phyloP scores from a whole-genome alignment of 2,329 filamentous ascomycete species.

The Alternaria sp. region DNA sequence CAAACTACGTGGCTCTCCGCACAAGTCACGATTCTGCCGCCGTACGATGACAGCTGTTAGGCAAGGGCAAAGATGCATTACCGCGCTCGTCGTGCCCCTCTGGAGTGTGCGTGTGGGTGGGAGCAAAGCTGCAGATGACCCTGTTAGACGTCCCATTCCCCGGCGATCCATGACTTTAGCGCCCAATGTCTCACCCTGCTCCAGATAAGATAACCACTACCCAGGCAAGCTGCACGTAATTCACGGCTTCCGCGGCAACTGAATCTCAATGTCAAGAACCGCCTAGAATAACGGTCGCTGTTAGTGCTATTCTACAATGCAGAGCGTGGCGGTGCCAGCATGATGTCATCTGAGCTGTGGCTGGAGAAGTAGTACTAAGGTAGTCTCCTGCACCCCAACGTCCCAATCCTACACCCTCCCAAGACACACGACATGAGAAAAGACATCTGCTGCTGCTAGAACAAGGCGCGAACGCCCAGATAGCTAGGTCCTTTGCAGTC shows the following conservation, averaged over 20 bases:
- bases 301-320: background rate
- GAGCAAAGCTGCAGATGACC: slow-evolving; percentile 32
- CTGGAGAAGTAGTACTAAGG: background rate
- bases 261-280: background rate
- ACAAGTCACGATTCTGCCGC: slow-evolving; percentile 21
- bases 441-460: background rate
- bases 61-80: slow-evolving; percentile 11
- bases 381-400: background rate
- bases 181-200: slow-evolving; percentile 14
- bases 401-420: background rate
- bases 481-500: background rate
- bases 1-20: slow-evolving; percentile 17
- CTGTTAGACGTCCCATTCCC: slow-evolving; percentile 5
- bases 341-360: background rate
- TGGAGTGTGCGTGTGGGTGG: slow-evolving; percentile 18
- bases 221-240: slow-evolving; percentile 1
- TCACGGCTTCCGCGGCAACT: background rate
- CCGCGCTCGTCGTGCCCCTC: slow-evolving; percentile 17
- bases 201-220: slow-evolving; percentile 3
- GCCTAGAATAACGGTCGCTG: background rate
- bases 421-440: background rate
- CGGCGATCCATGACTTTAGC: slow-evolving; percentile 15
- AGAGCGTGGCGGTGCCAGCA: background rate
- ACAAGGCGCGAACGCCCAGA: background rate
- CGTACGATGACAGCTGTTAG: slow-evolving; percentile 9